Conservation (phyloP, 225 moss, liverwort and hornwort genomes). For the Physcomitrellopsis africana region DNA sequence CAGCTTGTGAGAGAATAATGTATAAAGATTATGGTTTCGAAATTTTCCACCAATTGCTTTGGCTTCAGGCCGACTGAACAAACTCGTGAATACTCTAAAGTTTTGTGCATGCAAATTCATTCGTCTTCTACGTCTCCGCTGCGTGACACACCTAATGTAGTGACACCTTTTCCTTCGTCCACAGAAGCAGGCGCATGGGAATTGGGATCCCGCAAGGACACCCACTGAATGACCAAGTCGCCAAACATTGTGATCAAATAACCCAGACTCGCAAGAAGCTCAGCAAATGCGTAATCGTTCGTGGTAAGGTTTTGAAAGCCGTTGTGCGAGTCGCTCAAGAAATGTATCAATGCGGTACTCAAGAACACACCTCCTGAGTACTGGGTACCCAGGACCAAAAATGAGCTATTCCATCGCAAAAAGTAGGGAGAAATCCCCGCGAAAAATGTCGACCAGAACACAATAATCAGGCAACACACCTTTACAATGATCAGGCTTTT, state of each 20-base stretch:
- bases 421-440: conserved; percentile 64
- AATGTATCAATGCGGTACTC: conserved; percentile 64
- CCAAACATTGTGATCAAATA: conserved; percentile 62
- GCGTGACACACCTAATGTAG: conserved; percentile 18
- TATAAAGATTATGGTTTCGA: too few relatives aligned
- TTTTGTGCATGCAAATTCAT: background rate
- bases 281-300: conserved; percentile 47
- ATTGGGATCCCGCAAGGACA: conserved; percentile 24
- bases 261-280: conserved; percentile 63
- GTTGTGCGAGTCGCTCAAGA: conserved; percentile 49
- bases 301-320: conserved; percentile 40
- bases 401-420: conserved; percentile 61
- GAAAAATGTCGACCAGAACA: conserved; percentile 47
- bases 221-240: conserved; percentile 52
- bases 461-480: conserved; percentile 58
- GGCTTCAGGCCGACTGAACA: background rate
- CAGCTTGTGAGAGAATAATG: background rate
- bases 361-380: conserved; percentile 63
- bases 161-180: conserved; percentile 35
- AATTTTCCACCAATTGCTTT: too few relatives aligned
- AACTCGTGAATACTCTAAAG: background rate
- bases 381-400: conserved; percentile 63
- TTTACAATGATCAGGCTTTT: conserved; percentile 61
- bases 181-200: background rate
- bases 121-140: background rate